Evolutionary conservation across 2,329 filamentous ascomycete genomes (phyloP).

Genomic region (Camptophora hylomeconis): DNA sequence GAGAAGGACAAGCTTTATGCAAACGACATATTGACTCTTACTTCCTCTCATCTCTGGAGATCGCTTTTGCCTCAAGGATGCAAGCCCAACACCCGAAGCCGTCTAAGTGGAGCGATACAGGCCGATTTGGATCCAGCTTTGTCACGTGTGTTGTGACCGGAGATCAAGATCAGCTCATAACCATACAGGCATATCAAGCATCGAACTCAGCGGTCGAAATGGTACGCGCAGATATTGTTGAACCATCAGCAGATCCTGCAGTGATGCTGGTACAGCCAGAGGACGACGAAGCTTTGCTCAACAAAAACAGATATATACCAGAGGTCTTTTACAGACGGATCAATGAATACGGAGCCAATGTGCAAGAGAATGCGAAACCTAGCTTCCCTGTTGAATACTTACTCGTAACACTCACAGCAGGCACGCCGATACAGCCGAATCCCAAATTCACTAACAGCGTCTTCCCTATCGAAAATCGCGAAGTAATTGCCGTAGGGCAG

Average conservation of each 20-base stretch:
- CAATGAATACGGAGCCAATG: conserved; percentile 92
- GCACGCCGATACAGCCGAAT: conserved; percentile 71
- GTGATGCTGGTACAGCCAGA: conserved; percentile 93
- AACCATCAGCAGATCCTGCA: conserved; percentile 82
- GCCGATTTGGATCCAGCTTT: conserved; percentile 87
- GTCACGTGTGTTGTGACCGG: conserved; percentile 94
- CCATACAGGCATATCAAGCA: conserved; percentile 83
- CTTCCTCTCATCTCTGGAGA: conserved; percentile 82
- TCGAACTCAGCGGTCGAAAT: conserved; percentile 95
- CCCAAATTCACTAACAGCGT: conserved; percentile 58
- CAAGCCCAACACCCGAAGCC: conserved; percentile 81
- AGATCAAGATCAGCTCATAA: conserved; percentile 76
- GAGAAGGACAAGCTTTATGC: conserved; percentile 79
- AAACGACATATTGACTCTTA: conserved; percentile 94
- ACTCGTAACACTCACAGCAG: conserved; percentile 88
- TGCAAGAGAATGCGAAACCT: conserved; percentile 94
- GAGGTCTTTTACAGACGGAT: conserved; percentile 93
- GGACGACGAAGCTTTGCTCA: conserved; percentile 59
- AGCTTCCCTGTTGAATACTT: conserved; percentile 94
- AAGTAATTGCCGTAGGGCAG: conserved; percentile 73
- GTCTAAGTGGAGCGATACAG: conserved; percentile 94
- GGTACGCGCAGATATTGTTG: conserved; percentile 87
- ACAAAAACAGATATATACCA: conserved; percentile 75
- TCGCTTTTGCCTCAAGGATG: conserved; percentile 74
- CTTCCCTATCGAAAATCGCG: conserved; percentile 87